Evolutionary conservation across 371 early-diverging fungal genomes (phyloP).

Genomic region (Mortierella sp.): DNA sequence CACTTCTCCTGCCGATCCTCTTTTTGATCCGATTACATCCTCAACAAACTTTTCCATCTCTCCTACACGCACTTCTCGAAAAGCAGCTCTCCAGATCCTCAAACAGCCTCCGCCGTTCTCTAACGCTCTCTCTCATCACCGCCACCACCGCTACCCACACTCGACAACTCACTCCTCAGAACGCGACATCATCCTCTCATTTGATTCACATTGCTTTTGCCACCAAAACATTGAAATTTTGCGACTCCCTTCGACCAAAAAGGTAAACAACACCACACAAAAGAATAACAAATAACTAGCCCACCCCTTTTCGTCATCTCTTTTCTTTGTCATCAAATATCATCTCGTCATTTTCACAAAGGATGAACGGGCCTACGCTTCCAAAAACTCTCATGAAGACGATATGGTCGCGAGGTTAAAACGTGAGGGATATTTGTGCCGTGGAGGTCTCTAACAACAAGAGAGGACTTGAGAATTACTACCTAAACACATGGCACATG

Average conservation of each 20-base stretch:
- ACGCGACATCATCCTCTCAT: not conserved
- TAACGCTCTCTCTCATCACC: no score
- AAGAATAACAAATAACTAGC: not conserved
- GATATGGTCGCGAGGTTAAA: not conserved
- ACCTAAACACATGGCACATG: no score
- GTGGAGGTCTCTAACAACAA: not conserved
- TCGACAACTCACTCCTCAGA: not conserved
- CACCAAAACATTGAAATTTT: not conserved
- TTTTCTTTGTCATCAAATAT: not conserved
- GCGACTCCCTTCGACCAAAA: not conserved
- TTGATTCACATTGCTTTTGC: not conserved
- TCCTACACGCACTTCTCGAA: not conserved
- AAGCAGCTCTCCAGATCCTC: not conserved
- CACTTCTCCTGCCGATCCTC: not conserved
- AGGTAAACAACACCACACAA: not conserved
- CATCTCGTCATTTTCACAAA: no score
- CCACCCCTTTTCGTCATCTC: not conserved
- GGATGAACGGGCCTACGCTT: not conserved
- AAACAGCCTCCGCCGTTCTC: not conserved
- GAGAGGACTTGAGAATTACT: not conserved
- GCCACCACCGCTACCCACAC: not conserved
- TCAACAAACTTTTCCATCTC: not conserved
- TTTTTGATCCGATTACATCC: not conserved
- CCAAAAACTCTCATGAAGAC: not conserved
- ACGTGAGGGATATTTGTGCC: not conserved